Conservation (phyloP, 768 basidiomycete genomes). For the Serendipita sp. region DNA sequence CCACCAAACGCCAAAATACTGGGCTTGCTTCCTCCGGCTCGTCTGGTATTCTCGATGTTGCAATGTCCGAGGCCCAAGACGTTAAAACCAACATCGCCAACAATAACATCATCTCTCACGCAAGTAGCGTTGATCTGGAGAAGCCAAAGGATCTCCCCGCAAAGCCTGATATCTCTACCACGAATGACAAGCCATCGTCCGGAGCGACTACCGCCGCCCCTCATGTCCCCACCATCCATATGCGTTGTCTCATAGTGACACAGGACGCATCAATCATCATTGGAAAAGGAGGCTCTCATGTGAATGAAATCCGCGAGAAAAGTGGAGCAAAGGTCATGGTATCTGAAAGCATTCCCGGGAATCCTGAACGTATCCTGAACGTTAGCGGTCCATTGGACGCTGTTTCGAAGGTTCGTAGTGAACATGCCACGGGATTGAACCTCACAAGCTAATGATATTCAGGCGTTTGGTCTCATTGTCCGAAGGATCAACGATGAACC, state of each 20-base stretch:
- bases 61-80: conserved; percentile 5
- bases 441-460: background rate
- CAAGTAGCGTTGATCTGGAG: background rate
- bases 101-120: background rate
- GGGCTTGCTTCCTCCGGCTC: conserved; percentile 3
- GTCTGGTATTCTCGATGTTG: conserved; percentile 5
- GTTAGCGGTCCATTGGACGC: conserved; percentile 94
- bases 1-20: conserved; percentile 1
- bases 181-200: background rate
- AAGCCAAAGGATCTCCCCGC: conserved; percentile 2
- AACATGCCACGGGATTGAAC: background rate
- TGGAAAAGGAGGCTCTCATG: conserved; percentile 86
- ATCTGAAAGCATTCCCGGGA: conserved; percentile 95
- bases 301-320: conserved; percentile 97
- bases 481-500: conserved; percentile 98
- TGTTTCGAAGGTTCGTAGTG: conserved; percentile 76
- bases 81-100: background rate
- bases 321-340: conserved; percentile 93
- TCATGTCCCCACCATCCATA: conserved; percentile 44
- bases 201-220: background rate
- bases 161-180: background rate
- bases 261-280: conserved; percentile 99
- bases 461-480: conserved; percentile 98
- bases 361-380: conserved; percentile 96
- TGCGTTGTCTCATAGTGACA: conserved; percentile 97